Evolutionary conservation across 352 stramenopile species (phyloP), one percentile per base, ranked within the genome.

Genomic region (Globisporangium nunn): DNA sequence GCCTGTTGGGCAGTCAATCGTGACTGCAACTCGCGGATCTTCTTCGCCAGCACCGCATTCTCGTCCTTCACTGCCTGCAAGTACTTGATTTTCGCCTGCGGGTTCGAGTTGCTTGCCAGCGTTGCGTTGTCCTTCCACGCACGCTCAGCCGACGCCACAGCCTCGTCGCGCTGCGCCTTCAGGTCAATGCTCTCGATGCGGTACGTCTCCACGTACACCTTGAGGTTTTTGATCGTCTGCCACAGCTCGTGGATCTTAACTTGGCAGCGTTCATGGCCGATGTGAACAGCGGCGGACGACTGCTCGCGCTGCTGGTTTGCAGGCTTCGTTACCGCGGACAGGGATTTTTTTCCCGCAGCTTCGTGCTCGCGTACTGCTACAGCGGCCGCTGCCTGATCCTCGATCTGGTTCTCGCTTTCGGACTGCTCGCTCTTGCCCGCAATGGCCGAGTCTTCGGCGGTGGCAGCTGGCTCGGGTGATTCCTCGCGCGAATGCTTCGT

Each of bases 71-170:
- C 50, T 29, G 76, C 59, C 62, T 88, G 65, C 23, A 88, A 40
- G 57, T 91, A 91, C 66, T 80, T 78, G 64, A 89, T 91, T 53
- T 80, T 79, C 59, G 84, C 74, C 55, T 87, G 75, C 4, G 71
- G 70, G 59, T 91, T 89, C 61, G 64, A 72, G 48, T 81, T 86
- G 12, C 81, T 68, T 0, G 72, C 77, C 0, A 91, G 62, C 52
- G 71, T 75, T 1, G 72, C 63, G 54, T 86, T 91, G 41, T 85
- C 61, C 14, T 68, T 59, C 70, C 80, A 81, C 43, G 78, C 81
- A 30, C 63, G 67, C 40, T 88, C 68, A 1, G 75, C 76, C 0
- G 78, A 85, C 14, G 57, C 60, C 15, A 82, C 64, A 0, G 78
- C 81, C 33, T 89, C 77, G 51, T 89, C 74, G 2, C 77, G 77